Conservation (phyloP, 2,329 filamentous ascomycete species). For the Triangularia verruculosa region DNA sequence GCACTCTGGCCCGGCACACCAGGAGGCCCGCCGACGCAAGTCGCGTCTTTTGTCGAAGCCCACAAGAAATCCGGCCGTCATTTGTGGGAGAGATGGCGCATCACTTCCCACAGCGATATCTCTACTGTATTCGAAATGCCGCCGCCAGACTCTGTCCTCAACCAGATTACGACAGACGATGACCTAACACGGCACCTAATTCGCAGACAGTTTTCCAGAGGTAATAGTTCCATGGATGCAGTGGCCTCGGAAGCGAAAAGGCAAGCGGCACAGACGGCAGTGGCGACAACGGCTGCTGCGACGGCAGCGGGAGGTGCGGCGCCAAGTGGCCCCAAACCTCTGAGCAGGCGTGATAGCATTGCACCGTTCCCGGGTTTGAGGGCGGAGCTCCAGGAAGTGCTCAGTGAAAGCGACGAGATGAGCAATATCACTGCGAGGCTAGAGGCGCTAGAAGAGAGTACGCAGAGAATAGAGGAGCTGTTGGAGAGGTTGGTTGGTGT, state of each 20-base stretch:
- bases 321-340: constrained; percentile 29
- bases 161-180: constrained; percentile 58
- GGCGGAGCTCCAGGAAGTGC: constrained; percentile 49
- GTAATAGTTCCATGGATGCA: constrained; percentile 37
- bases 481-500: constrained; percentile 28
- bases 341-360: constrained; percentile 54
- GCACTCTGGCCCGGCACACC: constrained; percentile 55
- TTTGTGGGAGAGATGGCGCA: constrained; percentile 66
- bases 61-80: constrained; percentile 28
- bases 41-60: constrained; percentile 1
- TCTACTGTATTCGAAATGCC: constrained; percentile 70
- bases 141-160: constrained; percentile 58
- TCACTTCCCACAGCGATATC: constrained; percentile 70
- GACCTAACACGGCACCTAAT: constrained; percentile 58
- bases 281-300: constrained; percentile 16
- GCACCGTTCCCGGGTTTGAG: constrained; percentile 49
- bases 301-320: constrained; percentile 9
- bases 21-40: constrained; percentile 8
- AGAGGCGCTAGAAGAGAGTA: constrained; percentile 49
- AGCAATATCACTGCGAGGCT: constrained; percentile 45
- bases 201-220: constrained; percentile 52
- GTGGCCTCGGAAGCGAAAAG: constrained; percentile 1
- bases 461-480: constrained; percentile 37
- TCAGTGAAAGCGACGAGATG: constrained; percentile 46
- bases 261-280: constrained; percentile 8